Evolutionary conservation across 176 grass and related monocot genomes (phyloP).

Genomic region (Oryza officinalis): DNA sequence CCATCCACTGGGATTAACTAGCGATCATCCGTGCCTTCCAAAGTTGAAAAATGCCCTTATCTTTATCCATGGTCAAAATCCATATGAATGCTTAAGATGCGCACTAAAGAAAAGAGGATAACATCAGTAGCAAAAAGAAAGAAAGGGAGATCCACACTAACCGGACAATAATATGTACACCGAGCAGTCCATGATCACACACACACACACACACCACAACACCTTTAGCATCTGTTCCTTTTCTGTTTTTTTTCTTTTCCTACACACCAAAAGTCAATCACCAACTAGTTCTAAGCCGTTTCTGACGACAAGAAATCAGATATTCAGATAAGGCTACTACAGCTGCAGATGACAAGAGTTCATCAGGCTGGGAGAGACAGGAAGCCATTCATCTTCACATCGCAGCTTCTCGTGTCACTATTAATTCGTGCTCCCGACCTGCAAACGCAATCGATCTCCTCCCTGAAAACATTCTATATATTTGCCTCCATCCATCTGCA

Average conservation of each 20-base stretch:
- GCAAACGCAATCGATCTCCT: neutral
- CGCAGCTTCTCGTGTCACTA: constrained; percentile 23
- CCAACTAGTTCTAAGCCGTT: neutral
- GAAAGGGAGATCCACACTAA: neutral
- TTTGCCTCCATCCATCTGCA: neutral
- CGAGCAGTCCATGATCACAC: neutral
- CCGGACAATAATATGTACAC: constrained; percentile 22
- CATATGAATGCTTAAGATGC: neutral
- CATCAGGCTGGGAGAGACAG: neutral
- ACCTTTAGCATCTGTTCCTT: neutral
- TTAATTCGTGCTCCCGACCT: neutral
- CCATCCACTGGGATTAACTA: no score
- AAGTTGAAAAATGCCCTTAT: neutral
- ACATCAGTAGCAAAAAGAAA: neutral
- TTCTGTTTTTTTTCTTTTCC: neutral
- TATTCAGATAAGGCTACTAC: neutral
- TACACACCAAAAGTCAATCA: neutral
- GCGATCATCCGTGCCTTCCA: neutral
- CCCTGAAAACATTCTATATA: neutral
- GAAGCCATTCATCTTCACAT: constrained; percentile 17
- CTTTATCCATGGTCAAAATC: neutral
- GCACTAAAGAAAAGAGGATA: neutral
- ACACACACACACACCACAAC: neutral
- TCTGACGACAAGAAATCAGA: neutral
- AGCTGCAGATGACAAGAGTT: neutral